Evolutionary conservation across 169 alveolate species (phyloP).

Genomic region (Eimeria zaria): DNA sequence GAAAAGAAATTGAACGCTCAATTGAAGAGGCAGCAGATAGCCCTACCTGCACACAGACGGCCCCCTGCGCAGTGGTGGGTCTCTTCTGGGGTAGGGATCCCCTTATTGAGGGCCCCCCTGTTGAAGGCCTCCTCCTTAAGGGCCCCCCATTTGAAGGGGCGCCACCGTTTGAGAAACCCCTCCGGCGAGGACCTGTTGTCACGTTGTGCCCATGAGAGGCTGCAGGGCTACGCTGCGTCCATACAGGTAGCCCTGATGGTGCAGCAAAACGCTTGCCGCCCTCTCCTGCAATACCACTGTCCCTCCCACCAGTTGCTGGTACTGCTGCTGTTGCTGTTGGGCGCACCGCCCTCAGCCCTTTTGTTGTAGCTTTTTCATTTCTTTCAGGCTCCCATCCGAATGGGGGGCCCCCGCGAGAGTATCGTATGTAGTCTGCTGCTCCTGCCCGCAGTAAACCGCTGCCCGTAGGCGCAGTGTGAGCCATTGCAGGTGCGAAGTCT

Average conservation of each 20-base stretch:
- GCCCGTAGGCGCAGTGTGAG: neutral
- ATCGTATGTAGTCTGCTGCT: neutral
- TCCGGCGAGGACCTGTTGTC: neutral
- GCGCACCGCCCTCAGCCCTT: neutral
- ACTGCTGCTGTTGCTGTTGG: neutral
- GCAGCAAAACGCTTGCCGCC: neutral
- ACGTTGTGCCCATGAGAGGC: neutral
- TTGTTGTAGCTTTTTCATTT: neutral
- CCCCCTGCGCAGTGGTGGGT: neutral
- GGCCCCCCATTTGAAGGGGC: too few species aligned
- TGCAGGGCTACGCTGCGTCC: neutral
- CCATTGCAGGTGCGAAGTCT: neutral
- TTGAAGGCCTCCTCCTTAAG: neutral
- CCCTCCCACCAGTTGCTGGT: neutral
- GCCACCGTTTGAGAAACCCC: too few species aligned
- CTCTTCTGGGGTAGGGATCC: neutral
- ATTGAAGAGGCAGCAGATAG: neutral
- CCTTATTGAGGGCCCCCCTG: neutral
- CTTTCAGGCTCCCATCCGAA: neutral
- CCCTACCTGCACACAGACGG: neutral
- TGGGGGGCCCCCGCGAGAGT: neutral
- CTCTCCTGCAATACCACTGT: neutral
- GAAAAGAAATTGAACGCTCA: neutral
- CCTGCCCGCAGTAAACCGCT: neutral
- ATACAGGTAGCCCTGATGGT: neutral